A percentile compares a stretch with the other conserved stretches of the same genome.
Conservation (phyloP, 345 rosid species). For the Moricandia arvensis region DNA sequence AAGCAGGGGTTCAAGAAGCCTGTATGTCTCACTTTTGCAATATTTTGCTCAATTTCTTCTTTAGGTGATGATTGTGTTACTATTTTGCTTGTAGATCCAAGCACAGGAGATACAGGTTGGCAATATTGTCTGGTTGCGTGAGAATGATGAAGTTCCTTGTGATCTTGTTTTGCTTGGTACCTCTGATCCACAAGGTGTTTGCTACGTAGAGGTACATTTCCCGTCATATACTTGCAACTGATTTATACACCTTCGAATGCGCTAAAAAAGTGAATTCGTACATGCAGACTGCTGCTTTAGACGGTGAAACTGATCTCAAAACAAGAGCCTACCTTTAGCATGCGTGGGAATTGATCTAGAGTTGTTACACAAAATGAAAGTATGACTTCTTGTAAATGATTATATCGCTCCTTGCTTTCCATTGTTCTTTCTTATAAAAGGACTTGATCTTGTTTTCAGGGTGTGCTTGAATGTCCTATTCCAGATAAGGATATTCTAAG, state of each 20-base stretch:
- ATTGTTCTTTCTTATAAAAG: background rate
- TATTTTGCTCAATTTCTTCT: background rate
- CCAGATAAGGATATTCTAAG: conserved; percentile 97
- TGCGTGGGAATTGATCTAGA: conserved; percentile 90
- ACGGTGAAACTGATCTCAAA: conserved; percentile 98
- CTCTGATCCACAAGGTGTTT: conserved; percentile 90
- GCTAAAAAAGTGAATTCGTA: conserved; percentile 27
- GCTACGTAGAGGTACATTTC: conserved; percentile 76
- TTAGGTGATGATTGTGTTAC: background rate
- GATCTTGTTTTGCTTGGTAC: conserved; percentile 95
- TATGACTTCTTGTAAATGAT: conserved; percentile 27
- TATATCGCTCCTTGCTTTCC: background rate
- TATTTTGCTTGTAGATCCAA: conserved; percentile 59
- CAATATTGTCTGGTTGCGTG: conserved; percentile 95
- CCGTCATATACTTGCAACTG: background rate
- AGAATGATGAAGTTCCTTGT: conserved; percentile 99
- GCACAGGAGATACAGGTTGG: conserved; percentile 90
- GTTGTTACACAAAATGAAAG: conserved; percentile 93
- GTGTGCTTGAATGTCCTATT: conserved; percentile 93
- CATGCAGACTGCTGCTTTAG: conserved; percentile 90
- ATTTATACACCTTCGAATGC: background rate
- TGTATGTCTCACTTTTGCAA: conserved; percentile 45
- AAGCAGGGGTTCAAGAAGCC: conserved; percentile 69
- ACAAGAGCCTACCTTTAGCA: conserved; percentile 83
- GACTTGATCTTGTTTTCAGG: conserved; percentile 41